phyloP scores from a whole-genome alignment of 495 filamentous ascomycete genomes.

The Trichocladium antarcticum region DNA sequence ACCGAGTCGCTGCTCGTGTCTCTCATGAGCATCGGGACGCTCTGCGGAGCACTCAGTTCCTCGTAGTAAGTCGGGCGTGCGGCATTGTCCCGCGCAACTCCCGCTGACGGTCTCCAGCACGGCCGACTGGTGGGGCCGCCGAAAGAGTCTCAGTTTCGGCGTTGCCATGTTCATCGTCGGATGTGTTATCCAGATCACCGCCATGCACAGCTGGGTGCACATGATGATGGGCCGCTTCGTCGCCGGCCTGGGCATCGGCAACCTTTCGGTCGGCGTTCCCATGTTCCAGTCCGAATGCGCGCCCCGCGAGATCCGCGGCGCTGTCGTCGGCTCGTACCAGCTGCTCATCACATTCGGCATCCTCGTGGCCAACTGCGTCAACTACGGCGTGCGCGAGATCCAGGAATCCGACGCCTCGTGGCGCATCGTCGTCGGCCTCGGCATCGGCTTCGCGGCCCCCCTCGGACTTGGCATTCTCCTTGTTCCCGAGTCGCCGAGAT shows the following conservation, averaged over 20 bases:
- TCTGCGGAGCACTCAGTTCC: conserved; percentile 29
- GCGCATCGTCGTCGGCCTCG: conserved; percentile 62
- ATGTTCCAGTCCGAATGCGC: conserved; percentile 47
- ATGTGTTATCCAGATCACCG: conserved; percentile 49
- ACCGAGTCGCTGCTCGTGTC: conserved; percentile 35
- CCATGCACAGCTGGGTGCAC: conserved; percentile 36
- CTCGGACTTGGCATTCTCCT: conserved; percentile 51
- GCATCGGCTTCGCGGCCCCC: conserved; percentile 52
- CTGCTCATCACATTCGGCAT: conserved; percentile 71
- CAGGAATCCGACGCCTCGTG: conserved; percentile 43
- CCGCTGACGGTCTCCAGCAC: conserved; percentile 7
- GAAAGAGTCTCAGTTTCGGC: conserved; percentile 29
- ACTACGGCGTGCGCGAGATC: conserved; percentile 43
- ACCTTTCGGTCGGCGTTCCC: conserved; percentile 50
- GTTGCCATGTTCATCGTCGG: conserved; percentile 29
- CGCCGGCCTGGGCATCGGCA: conserved; percentile 55
- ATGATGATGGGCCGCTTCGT: conserved; percentile 43
- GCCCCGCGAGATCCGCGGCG: conserved; percentile 52
- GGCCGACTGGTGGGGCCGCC: conserved; percentile 31
- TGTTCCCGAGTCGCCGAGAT: conserved; percentile 54
- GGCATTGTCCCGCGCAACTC: background rate
- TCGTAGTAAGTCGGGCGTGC: conserved; percentile 17
- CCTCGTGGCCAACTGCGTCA: conserved; percentile 61
- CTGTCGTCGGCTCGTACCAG: conserved; percentile 53
- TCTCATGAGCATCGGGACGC: conserved; percentile 37